Base-by-base conservation (phyloP, 169 alveolate species). In the Blepharisma undulans region DNA sequence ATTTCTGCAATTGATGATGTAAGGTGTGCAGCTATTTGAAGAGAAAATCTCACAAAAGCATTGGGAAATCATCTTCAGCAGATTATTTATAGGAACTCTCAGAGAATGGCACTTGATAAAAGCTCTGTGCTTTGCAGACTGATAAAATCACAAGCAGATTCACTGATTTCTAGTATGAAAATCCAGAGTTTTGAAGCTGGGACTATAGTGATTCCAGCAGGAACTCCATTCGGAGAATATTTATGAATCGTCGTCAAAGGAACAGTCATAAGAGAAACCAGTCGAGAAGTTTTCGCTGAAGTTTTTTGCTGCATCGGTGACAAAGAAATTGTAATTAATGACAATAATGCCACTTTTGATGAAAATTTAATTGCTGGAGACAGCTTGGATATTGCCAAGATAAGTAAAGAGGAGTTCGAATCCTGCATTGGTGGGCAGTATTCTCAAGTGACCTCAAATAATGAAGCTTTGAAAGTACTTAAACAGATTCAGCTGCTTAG, bases 1-100 rank as follows among this genome's bases (percentile, higher is more conserved):
- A 94, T 97, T 29, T 92, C 92, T 81, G 97, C 98, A 7, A 30
- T 71, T 25, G 96, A 90, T 66, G 94, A 93, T 33, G 95, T 93
- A 3, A 90, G 82, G 81, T 87, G 93, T 74, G 72, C 91, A 8
- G 92, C 93, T 22, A 59, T 93, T 25, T 91, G 93, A 72, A 90
- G 95, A 90, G 94, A 90, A 74, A 80, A 91, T 21, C 61, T 93
- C 33, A 90, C 92, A 71, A 74, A 90, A 66, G 82, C 89, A 25
- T 84, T 93, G 71, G 95, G 95, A 81, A 89, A 77, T 79, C 61
- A 90, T 33, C 88, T 86, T 16, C 84, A 86, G 84, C 91, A 86
- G 59, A 72, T 86, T 36, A 66, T 86, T 21, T 86, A 86, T 85
- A 25, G 27, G 27, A 86, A 86, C 34, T 66, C 91, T 21, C n/a